phyloP scores from a whole-genome alignment of 208 protist genomes.

The Strigomonas oncopelti region DNA sequence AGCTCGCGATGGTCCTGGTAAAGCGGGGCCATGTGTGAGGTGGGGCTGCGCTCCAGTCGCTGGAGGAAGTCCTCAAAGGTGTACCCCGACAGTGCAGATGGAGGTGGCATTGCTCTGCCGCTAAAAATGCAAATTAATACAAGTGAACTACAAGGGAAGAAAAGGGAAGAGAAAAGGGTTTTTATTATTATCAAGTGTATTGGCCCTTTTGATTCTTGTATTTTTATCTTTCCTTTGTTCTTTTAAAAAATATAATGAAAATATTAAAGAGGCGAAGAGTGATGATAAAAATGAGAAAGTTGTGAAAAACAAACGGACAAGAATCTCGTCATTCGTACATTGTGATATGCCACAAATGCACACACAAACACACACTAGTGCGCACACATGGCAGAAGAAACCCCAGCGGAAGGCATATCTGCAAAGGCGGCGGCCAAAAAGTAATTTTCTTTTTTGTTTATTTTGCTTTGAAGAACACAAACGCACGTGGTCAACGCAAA shows the following conservation, averaged over 20 bases:
- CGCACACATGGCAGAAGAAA: too few species aligned
- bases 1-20: constrained; percentile 74
- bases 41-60: constrained; percentile 75
- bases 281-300: neutral
- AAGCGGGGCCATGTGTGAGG: constrained; percentile 62
- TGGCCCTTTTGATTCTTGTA: too few species aligned
- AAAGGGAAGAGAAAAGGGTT: neutral
- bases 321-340: too few species aligned
- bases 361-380: neutral
- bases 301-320: constrained; percentile 8
- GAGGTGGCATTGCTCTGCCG: constrained; percentile 35
- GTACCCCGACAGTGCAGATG: constrained; percentile 26
- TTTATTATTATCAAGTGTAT: too few species aligned
- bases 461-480: neutral
- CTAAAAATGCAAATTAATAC: neutral
- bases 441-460: too few species aligned
- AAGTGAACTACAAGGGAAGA: neutral
- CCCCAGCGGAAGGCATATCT: too few species aligned
- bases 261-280: too few species aligned
- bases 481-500: neutral
- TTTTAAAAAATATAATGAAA: too few species aligned
- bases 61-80: constrained; percentile 82
- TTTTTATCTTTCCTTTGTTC: too few species aligned
- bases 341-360: too few species aligned
- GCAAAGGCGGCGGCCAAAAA: too few species aligned